Percentiles rank a stretch among this genome's conserved stretches.
Conservation (phyloP, 2,329 filamentous ascomycete species). For the Botrytis elliptica region DNA sequence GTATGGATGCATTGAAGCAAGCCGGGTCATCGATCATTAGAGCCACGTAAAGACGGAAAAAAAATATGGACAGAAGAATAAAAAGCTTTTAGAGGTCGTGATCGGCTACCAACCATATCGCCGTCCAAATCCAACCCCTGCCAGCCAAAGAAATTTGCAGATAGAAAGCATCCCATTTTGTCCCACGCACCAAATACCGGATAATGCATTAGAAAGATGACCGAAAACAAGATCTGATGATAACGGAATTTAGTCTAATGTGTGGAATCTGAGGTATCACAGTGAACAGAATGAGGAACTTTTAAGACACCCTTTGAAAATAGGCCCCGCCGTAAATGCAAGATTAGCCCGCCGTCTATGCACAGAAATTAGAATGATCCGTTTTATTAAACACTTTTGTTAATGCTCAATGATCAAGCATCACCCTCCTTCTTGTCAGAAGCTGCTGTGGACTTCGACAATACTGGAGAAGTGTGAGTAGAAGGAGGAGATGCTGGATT, state of each 20-base stretch:
- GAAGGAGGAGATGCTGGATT: slow-evolving; percentile 69
- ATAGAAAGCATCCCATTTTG: slow-evolving; percentile 37
- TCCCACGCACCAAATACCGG: slow-evolving; percentile 34
- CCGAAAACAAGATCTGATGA: slow-evolving; percentile 36
- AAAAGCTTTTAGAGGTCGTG: slow-evolving; percentile 19
- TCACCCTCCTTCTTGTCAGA: slow-evolving; percentile 53
- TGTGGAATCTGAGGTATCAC: slow-evolving; percentile 46
- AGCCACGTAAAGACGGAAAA: slow-evolving; percentile 15
- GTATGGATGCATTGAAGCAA: slow-evolving; percentile 17
- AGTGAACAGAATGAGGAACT: slow-evolving; percentile 44
- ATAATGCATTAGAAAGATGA: slow-evolving; percentile 34
- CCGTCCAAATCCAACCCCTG: slow-evolving; percentile 30
- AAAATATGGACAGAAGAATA: slow-evolving; percentile 21
- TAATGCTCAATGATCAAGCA: slow-evolving; percentile 39
- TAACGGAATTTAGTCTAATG: slow-evolving; percentile 39
- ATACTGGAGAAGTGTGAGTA: slow-evolving; percentile 62
- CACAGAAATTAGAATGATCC: slow-evolving; percentile 45
- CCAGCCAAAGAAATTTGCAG: slow-evolving; percentile 34
- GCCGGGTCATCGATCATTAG: slow-evolving; percentile 19
- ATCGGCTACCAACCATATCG: slow-evolving; percentile 1
- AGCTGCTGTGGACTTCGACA: slow-evolving; percentile 61
- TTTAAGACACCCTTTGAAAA: slow-evolving; percentile 46
- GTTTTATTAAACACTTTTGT: slow-evolving; percentile 41
- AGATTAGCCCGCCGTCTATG: slow-evolving; percentile 46
- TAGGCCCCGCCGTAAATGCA: slow-evolving; percentile 46